These are phyloP conservation scores for Kwoniella sp. DNA, from an alignment of 768 basidiomycete genomes.

Conservation along the genomic window DNA sequence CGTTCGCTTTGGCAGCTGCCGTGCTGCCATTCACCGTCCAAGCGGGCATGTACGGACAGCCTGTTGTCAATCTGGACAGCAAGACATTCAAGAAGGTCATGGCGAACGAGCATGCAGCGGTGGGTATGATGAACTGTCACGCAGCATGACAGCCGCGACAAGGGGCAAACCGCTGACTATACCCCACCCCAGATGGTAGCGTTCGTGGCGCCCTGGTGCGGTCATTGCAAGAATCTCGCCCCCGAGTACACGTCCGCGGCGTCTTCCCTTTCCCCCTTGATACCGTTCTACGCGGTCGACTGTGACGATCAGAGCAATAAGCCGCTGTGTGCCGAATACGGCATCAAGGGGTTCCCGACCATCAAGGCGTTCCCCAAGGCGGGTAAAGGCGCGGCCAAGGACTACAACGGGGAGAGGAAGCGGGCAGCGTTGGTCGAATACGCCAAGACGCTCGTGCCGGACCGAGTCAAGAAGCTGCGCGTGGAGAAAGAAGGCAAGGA, in stretches of 20 bases:
- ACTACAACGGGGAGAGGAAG: conserved; percentile 69
- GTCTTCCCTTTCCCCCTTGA: conserved; percentile 67
- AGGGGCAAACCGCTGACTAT: too few species aligned
- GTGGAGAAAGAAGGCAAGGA: conserved; percentile 32
- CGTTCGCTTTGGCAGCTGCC: conserved; percentile 4
- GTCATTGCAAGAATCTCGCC: conserved; percentile 81
- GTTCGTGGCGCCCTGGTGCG: conserved; percentile 83
- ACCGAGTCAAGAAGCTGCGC: conserved; percentile 60
- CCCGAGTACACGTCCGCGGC: conserved; percentile 85
- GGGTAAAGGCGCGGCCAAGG: conserved; percentile 58
- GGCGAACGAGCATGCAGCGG: conserved; percentile 41
- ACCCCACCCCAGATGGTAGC: conserved; percentile 61
- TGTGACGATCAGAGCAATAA: conserved; percentile 81
- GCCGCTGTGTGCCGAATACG: conserved; percentile 71
- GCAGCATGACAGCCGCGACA: too few species aligned
- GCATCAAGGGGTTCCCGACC: conserved; percentile 87
- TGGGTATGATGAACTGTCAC: too few species aligned
- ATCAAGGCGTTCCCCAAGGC: conserved; percentile 87
- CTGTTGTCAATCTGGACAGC: conserved; percentile 41
- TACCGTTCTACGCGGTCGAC: conserved; percentile 89
- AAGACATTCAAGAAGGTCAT: conserved; percentile 41
- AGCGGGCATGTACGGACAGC: conserved; percentile 43
- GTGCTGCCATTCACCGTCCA: conserved; percentile 4
- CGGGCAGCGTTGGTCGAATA: conserved; percentile 70
- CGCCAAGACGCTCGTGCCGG: conserved; percentile 69